Conservation (phyloP, 495 filamentous ascomycete species). For the Symbiotaphrina buchneri region DNA sequence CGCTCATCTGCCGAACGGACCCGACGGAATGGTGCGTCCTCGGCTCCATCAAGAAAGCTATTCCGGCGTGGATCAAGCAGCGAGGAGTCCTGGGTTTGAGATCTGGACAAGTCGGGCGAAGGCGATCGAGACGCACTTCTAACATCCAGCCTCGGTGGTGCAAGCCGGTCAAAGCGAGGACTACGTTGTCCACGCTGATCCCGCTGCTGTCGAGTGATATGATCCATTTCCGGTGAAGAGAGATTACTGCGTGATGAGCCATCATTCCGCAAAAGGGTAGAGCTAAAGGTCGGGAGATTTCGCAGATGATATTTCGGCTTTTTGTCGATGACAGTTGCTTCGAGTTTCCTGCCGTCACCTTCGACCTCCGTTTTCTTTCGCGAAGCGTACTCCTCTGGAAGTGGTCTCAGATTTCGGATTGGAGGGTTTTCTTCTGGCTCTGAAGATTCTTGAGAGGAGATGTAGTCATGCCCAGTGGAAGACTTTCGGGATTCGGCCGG, state of each 20-base stretch:
- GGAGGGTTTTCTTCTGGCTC: conserved; percentile 14
- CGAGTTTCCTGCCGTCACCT: conserved; percentile 13
- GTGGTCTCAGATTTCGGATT: conserved; percentile 7
- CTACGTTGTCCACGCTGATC: conserved; percentile 15
- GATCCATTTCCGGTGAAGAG: conserved; percentile 11
- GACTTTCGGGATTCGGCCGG: conserved; percentile 11
- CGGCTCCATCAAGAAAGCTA: conserved; percentile 5
- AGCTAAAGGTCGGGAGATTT: conserved; percentile 28
- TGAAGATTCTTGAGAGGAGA: conserved; percentile 11
- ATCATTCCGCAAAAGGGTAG: conserved; percentile 9
- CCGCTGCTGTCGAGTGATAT: conserved; percentile 15
- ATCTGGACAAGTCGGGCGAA: background rate
- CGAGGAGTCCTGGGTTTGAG: too few species aligned
- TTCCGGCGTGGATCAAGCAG: too few species aligned
- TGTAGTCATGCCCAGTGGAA: conserved; percentile 10
- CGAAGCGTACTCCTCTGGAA: too few species aligned
- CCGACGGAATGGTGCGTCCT: conserved; percentile 8
- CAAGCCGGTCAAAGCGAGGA: conserved; percentile 14
- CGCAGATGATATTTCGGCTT: conserved; percentile 14
- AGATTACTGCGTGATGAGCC: background rate
- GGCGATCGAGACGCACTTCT: conserved; percentile 11
- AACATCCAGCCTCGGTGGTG: conserved; percentile 39
- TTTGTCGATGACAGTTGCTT: conserved; percentile 6
- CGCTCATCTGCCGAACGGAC: conserved; percentile 11
- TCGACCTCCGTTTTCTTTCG: conserved; percentile 13